Base-by-base conservation (phyloP, 176 grass and related monocot species). In the Metroxylon sagu region DNA sequence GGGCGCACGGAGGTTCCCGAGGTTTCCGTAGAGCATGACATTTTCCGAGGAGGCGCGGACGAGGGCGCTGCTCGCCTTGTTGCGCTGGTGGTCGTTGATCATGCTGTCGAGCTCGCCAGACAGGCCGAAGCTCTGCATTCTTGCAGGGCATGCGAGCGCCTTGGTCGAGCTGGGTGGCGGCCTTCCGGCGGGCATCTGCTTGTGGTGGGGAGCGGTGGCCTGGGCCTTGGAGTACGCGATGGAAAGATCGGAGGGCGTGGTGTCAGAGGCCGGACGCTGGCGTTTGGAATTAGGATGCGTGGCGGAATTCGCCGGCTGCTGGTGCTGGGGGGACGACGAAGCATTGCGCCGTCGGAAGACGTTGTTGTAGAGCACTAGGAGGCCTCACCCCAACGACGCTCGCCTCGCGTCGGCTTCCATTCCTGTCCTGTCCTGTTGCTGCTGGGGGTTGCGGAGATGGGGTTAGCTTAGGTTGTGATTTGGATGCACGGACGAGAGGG, bases 1-100 rank as follows among this genome's bases (percentile, higher is more conserved):
- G n/a, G n/a, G n/a, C n/a, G n/a, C n/a, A n/a, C n/a, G n/a, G n/a
- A n/a, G n/a, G n/a, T n/a, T n/a, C n/a, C n/a, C n/a, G n/a, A n/a
- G n/a, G n/a, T n/a, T n/a, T n/a, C 73, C 48, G 54, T 51, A 76
- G 53, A 76, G 28, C 73, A 76, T 76, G 30, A 76, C 74, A 35
- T 76, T 76, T 64, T 64, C 74, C 6, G 74, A 68, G 5, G 74
- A 76, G 6, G 74, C 74, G 27, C 64, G n/a, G n/a, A n/a, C n/a
- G n/a, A n/a, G n/a, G n/a, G n/a, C n/a, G 62, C 53, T 67, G 62
- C 74, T 61, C 18, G 64, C 56, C 25, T 61, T 76, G 74, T 21
- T 67, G 52, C 62, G 73, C 73, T 67, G 73, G 53, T 76, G 62
- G 62, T 76, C 73, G 48, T 69, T 31, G 55, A 76, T 61, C 63